A percentile compares a stretch with the other conserved stretches of the same genome.
Conservation (phyloP, 805 yeast species). For the Teunomyces gatunensis region DNA sequence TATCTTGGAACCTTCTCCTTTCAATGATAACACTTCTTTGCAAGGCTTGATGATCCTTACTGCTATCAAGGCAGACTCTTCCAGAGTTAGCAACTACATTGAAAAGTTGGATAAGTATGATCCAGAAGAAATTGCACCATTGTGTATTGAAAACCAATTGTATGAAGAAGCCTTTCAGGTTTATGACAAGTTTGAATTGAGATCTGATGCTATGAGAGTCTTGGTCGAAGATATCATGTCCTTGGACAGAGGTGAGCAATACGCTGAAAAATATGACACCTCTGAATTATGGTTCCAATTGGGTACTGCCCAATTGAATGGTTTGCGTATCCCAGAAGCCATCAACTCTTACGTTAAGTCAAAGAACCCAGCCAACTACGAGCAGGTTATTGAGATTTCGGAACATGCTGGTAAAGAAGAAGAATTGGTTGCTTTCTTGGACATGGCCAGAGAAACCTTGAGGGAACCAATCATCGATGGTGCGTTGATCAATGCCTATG, state of each 20-base stretch:
- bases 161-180: constrained; percentile 94
- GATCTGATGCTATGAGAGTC: constrained; percentile 80
- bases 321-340: constrained; percentile 87
- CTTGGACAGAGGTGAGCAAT: constrained; percentile 89
- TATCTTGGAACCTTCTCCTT: constrained; percentile 95
- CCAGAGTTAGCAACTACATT: constrained; percentile 77
- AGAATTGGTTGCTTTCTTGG: constrained; percentile 80
- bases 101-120: constrained; percentile 90
- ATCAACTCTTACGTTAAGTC: constrained; percentile 90
- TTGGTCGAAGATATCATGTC: constrained; percentile 91
- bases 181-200: constrained; percentile 78
- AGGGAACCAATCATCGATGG: constrained; percentile 94
- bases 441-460: constrained; percentile 87
- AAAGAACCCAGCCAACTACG: constrained; percentile 84
- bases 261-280: constrained; percentile 83
- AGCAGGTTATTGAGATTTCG: constrained; percentile 87
- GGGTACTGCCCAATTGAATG: constrained; percentile 94
- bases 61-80: constrained; percentile 91
- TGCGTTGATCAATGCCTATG: constrained; percentile 83
- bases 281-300: constrained; percentile 92
- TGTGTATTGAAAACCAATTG: constrained; percentile 84
- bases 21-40: constrained; percentile 89
- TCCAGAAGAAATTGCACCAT: constrained; percentile 89
- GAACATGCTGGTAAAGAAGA: constrained; percentile 96
- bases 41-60: constrained; percentile 92